Conservation (phyloP, 768 basidiomycete genomes). For the Hericium rajendrae region DNA sequence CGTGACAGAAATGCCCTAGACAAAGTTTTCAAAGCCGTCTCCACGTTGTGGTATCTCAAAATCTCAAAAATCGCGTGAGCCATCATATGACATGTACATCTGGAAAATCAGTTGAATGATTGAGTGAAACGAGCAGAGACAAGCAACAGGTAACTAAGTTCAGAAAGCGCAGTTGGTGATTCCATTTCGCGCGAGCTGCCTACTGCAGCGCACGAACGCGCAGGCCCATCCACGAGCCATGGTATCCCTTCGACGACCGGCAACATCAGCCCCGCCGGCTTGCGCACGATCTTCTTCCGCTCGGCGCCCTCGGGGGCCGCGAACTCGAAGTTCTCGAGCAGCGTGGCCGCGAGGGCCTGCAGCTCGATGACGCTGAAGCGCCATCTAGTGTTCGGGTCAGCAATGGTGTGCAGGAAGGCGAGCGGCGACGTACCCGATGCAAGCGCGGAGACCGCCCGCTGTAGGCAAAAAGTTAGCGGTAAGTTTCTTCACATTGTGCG, state of each 20-base stretch:
- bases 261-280: slow-evolving; percentile 23
- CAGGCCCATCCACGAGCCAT: slow-evolving; percentile 27
- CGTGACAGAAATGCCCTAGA: too few species aligned
- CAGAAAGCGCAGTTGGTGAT: too few species aligned
- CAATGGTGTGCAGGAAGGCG: not conserved
- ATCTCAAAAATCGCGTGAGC: too few species aligned
- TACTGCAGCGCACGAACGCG: slow-evolving; percentile 8
- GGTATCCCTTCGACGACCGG: slow-evolving; percentile 23
- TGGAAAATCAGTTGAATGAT: too few species aligned
- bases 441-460: slow-evolving; percentile 7
- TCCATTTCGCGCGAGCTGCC: too few species aligned
- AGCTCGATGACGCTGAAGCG: slow-evolving; percentile 23
- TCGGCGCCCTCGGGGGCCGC: slow-evolving; percentile 18
- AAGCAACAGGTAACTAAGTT: too few species aligned
- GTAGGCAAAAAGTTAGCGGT: not conserved
- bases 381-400: slow-evolving; percentile 10
- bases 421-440: slow-evolving; percentile 1
- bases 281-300: slow-evolving; percentile 21
- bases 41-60: too few species aligned
- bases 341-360: slow-evolving; percentile 25
- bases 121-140: too few species aligned
- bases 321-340: slow-evolving; percentile 28
- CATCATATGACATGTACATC: too few species aligned
- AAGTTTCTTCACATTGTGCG: not conserved
- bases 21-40: too few species aligned